Base-by-base conservation (phyloP, 371 early-diverging fungal genomes). In the Syncephalastrum sp. region DNA sequence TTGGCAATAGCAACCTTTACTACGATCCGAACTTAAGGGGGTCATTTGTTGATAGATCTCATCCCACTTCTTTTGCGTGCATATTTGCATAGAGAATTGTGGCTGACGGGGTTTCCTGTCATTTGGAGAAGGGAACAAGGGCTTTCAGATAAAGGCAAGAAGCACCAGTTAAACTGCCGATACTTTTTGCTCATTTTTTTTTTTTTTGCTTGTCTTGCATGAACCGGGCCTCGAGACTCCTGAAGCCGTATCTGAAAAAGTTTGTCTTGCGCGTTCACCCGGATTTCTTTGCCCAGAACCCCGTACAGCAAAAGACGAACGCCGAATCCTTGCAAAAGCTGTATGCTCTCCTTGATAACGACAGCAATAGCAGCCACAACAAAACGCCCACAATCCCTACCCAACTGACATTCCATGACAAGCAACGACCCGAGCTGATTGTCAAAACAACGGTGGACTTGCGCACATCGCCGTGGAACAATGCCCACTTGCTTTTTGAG, bases 211-310 rank as follows among this genome's bases (percentile, higher is more conserved):
- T 4, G 23, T 27, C 50, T 44, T 59, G 55, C 53, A 57, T 33
- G 38, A 44, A 43, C 54, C 14, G 53, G 41, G 47, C 59, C 16
- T 29, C 38, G 24, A 27, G 46, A 24, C 49, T 73, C 13, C 8
- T 74, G 14, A 70, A 72, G 25, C 70, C 72, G n/a, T 75, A 75
- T 56, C 50, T 75, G 24, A 65, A 56, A 60, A 67, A 58, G n/a
- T 57, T 75, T 23, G 60, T 75, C 42, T 53, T 75, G 43, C 65
- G 70, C 54, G 72, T 67, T 1, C 77, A 77, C 47, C 77, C 77
- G 8, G 77, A 77, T 41, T 77, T 64, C 33, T 77, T 77, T 47
- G 63, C 59, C 7, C 43, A 62, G 33, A 68, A 77, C 17, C 12
- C 53, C 12, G 10, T 53, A 43, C 69, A 63, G 43, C 69, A 71